Base-by-base conservation (phyloP, 139 green algal genomes). In the Picochlorum costavermella region DNA sequence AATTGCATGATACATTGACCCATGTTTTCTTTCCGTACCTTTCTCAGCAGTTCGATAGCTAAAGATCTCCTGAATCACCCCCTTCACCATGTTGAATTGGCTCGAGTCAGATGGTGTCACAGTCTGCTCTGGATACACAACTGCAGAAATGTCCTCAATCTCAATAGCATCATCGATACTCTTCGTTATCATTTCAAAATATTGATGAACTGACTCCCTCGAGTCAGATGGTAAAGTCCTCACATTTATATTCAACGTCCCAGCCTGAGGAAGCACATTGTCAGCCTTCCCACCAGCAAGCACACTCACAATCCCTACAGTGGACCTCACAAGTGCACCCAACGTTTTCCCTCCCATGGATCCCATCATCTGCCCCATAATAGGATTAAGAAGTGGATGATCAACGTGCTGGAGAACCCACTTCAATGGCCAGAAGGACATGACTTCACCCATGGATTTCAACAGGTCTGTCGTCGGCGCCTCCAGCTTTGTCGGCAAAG, bases 241-340 rank as follows among this genome's bases (percentile, higher is more conserved):
- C 63, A 83, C 79, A 68, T 90, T 90, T 50, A 89, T 53, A 6
- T 56, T 62, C 37, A 84, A 67, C 1, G 25, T 63, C 16, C 53
- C 83, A 3, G 25, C 33, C 6, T 60, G 57, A 5, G 83, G 83
- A 33, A 90, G 40, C 17, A 90, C 82, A 56, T 90, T 90, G 44
- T 83, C 71, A 11, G 79, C 82, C 8, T 74, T 40, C 53, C 71
- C 67, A 17, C 64, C 69, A 3, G 77, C 64, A 10, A 37, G 11
- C 14, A 83, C 29, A 13, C 20, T 17, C 60, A 72, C 55, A 25
- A 79, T 65, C 12, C 60, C 76, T 4, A 60, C 63, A 6, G 80
- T 88, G 29, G 71, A 83, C 44, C 79, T 70, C 28, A 81, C 71
- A 60, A 81, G 60, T 13, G 68, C 45, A 16, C 53, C 60, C 6